Conservation (phyloP, 1,284 basidiomycete genomes). For the Mycena sp. region DNA sequence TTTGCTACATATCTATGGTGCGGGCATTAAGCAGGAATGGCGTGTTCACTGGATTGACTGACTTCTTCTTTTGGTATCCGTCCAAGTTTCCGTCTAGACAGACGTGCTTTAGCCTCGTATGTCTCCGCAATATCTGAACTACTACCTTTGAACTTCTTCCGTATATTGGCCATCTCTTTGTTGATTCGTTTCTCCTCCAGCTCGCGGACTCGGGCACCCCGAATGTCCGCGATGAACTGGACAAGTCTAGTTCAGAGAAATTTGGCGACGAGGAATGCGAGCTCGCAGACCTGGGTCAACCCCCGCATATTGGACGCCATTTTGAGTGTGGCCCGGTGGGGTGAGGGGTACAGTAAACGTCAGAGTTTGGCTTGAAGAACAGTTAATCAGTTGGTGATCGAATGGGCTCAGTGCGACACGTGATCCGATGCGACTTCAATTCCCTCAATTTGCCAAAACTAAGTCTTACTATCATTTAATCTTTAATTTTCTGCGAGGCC, state of each 20-base stretch:
- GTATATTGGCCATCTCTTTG: conserved; percentile 99
- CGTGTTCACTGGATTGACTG: conserved; percentile 47
- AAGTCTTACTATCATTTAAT: no score
- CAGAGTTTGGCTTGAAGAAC: background rate
- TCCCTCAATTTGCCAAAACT: background rate
- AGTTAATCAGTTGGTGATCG: background rate
- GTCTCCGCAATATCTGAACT: conserved; percentile 4
- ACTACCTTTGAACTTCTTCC: conserved; percentile 96
- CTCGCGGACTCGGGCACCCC: conserved; percentile 90
- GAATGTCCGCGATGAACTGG: conserved; percentile 98
- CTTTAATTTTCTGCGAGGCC: no score
- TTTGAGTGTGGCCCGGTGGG: conserved; percentile 10
- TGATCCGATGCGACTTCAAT: background rate
- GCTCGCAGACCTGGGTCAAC: conserved; percentile 80
- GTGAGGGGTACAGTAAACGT: background rate
- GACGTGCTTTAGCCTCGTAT: conserved; percentile 3
- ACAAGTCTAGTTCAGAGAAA: conserved; percentile 11
- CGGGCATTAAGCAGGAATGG: conserved; percentile 29
- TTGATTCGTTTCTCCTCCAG: conserved; percentile 98
- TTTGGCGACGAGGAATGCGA: conserved; percentile 1
- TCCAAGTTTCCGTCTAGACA: conserved; percentile 91
- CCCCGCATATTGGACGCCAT: conserved; percentile 93
- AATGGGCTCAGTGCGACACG: background rate
- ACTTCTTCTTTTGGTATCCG: conserved; percentile 99
- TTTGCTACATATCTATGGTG: conserved; percentile 86